phyloP scores from a whole-genome alignment of 805 yeast species.

The Debaryomyces hansenii region DNA sequence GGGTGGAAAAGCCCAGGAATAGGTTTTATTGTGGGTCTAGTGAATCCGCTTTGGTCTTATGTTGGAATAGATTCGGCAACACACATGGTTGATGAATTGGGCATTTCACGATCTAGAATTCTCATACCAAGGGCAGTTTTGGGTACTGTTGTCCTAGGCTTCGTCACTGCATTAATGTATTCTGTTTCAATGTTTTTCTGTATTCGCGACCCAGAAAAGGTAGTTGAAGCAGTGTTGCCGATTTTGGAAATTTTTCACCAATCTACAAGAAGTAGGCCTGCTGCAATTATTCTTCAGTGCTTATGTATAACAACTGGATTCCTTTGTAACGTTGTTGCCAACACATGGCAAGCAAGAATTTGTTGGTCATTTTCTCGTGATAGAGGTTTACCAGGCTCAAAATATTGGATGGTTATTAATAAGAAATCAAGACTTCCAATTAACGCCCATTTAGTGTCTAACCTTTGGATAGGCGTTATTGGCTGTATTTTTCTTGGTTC shows the following conservation, averaged over 20 bases:
- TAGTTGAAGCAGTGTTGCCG: constrained; percentile 35
- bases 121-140: constrained; percentile 41
- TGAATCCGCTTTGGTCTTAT: constrained; percentile 40
- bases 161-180: constrained; percentile 39
- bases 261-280: constrained; percentile 32
- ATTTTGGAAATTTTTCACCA: constrained; percentile 42
- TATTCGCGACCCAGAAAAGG: constrained; percentile 28
- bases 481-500: constrained; percentile 38
- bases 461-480: constrained; percentile 32
- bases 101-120: constrained; percentile 35
- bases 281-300: constrained; percentile 37
- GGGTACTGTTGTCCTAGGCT: constrained; percentile 42
- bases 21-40: constrained; percentile 39
- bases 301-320: constrained; percentile 35
- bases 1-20: constrained; percentile 34
- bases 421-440: constrained; percentile 40
- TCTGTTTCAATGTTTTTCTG: constrained; percentile 43
- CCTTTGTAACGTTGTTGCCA: constrained; percentile 41
- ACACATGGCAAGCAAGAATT: constrained; percentile 45
- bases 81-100: constrained; percentile 38
- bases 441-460: constrained; percentile 39
- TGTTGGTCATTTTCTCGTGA: constrained; percentile 46
- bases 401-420: constrained; percentile 35
- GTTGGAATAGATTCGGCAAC: constrained; percentile 42
- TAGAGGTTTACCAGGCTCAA: constrained; percentile 43